Evolutionary conservation across 768 basidiomycete species (phyloP), one percentile per base, ranked within the genome.

Genomic region (Scleroderma bovista): DNA sequence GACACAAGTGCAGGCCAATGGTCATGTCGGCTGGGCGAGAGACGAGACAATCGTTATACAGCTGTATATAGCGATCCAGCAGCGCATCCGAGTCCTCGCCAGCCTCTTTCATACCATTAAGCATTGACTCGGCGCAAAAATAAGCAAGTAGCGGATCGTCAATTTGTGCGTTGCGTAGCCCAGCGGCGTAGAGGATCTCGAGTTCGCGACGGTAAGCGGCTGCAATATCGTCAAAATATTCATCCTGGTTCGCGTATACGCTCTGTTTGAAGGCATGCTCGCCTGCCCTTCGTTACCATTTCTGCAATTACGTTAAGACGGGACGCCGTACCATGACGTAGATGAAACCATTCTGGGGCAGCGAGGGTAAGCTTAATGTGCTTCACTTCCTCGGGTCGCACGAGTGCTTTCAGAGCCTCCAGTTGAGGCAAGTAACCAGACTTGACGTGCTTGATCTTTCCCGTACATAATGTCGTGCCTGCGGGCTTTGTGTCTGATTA

Each of bases 281-380:
- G 9, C 62, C 62, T 64, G 17, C 11, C 9, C 19, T 17, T 17
- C 36, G 6, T 45, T 23, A 31, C 32, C 10, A 3, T 8, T 11
- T 26, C 15, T 31, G n/a, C 11, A 10, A 19, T 10, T 20, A 12
- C 19, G 13, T 20, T 3, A 6, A 16, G 16, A 19, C 7, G 6
- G 31, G 6, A 23, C 13, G 33, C 26, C 56, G 72, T 73, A 44
- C 84, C 84, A 60, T 83, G 82, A 22, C 80, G 77, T 24, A 84
- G 77, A 61, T 84, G 83, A 63, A 79, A 83, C 82, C 84, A 85
- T 32, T 81, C 80, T 3, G 86, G 86, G 0, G 84, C 79, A 51
- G 80, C 83, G 65, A 86, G 70, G 13, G 83, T 88, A 51, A 88
- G 59, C 63, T 91, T 89, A 64, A 88, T 75, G 58, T 75, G 72